These are phyloP conservation scores for Artemisia annua DNA, from an alignment of 129 eudicot species.

Conservation along the genomic window DNA sequence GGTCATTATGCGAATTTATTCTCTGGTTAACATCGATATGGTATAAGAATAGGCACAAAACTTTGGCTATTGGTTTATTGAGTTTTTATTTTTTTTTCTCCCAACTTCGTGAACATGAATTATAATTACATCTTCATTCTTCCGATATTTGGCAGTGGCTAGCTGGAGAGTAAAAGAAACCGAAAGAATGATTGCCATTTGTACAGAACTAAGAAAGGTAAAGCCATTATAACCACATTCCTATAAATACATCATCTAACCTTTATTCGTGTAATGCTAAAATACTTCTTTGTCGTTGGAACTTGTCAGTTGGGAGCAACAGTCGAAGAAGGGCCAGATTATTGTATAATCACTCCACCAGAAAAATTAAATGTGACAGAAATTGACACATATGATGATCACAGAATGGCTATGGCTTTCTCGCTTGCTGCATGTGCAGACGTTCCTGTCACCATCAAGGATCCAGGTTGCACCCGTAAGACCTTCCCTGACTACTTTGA, in stretches of 20 bases:
- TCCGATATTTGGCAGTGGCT: slow-evolving; percentile 63
- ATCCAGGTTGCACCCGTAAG: slow-evolving; percentile 93
- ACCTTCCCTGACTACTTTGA: slow-evolving; percentile 97
- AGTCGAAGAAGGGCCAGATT: slow-evolving; percentile 93
- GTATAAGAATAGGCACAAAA: background rate
- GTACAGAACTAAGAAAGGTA: slow-evolving; percentile 96
- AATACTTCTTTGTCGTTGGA: slow-evolving; percentile 17
- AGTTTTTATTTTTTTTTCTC: background rate
- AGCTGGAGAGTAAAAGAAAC: slow-evolving; percentile 99
- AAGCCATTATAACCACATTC: background rate
- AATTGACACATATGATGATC: slow-evolving; percentile 92
- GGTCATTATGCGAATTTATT: background rate
- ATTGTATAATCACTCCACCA: slow-evolving; percentile 91
- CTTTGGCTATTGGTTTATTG: background rate
- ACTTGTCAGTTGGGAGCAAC: slow-evolving; percentile 85
- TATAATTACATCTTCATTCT: background rate
- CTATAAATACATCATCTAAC: background rate
- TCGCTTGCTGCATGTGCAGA: slow-evolving; percentile 96
- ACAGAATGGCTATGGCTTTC: slow-evolving; percentile 98
- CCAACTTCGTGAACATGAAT: background rate
- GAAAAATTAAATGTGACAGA: slow-evolving; percentile 77
- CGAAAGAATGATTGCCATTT: slow-evolving; percentile 97
- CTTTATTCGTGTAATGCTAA: slow-evolving; percentile 9
- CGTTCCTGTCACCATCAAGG: slow-evolving; percentile 92
- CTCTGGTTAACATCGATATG: background rate